These are phyloP conservation scores for Fusarium sambucinum DNA, from an alignment of 2,329 filamentous ascomycete species.

Conservation along the genomic window DNA sequence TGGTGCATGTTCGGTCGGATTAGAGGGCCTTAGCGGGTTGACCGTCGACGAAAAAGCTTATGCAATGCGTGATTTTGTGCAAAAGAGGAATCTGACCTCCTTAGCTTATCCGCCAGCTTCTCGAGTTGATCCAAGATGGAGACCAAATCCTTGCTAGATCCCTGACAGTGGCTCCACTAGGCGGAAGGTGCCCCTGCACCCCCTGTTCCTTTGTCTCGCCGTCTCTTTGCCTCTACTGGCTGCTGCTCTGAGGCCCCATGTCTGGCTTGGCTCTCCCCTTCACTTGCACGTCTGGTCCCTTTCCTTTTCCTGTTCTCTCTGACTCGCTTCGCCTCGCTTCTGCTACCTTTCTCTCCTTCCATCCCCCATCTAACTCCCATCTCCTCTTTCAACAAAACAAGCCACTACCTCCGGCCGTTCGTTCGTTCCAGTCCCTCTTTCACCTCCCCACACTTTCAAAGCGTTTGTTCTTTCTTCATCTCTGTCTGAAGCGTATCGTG, in stretches of 20 bases:
- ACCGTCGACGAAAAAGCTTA: conserved; percentile 2
- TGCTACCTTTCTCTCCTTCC: conserved; percentile 37
- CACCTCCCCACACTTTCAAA: conserved; percentile 48
- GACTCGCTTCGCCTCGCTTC: conserved; percentile 46
- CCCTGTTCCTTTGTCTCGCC: conserved; percentile 33
- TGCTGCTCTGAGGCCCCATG: conserved; percentile 17
- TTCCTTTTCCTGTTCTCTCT: conserved; percentile 45
- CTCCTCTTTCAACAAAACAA: conserved; percentile 58
- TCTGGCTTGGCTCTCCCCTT: conserved; percentile 35
- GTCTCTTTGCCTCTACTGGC: conserved; percentile 31
- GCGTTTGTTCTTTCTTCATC: conserved; percentile 42
- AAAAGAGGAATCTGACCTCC: conserved; percentile 25
- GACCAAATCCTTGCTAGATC: conserved; percentile 31
- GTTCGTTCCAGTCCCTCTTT: conserved; percentile 58
- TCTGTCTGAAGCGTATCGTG: conserved; percentile 39
- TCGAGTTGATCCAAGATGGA: conserved; percentile 33
- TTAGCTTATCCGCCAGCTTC: conserved; percentile 22
- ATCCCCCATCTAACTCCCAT: conserved; percentile 46
- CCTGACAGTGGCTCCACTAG: conserved; percentile 27
- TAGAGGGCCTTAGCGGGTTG: conserved; percentile 20
- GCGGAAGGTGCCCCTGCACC: conserved; percentile 24
- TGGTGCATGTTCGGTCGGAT: conserved; percentile 17
- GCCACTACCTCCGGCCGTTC: conserved; percentile 53
- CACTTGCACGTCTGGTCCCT: conserved; percentile 34
- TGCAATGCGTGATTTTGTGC: conserved; percentile 36